Base-by-base conservation (phyloP, 192 early-diverging fungal genomes). In the Coemansia asiatica region DNA sequence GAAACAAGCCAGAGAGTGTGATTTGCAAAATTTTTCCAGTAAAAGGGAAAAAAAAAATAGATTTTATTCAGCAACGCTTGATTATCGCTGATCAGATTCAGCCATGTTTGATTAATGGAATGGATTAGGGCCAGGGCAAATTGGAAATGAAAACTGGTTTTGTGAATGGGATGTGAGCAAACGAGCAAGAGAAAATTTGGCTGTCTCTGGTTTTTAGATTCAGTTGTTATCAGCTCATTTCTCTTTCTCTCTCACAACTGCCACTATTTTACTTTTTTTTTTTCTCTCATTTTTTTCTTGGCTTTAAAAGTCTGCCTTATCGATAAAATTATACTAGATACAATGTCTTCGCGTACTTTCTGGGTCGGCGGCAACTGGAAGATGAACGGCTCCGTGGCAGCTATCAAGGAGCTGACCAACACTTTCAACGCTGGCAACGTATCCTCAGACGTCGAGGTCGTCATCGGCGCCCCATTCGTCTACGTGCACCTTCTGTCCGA, bases 331-430 rank as follows among this genome's bases (percentile, higher is more conserved):
- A 61, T 31, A 40, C 18, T n/a, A n/a, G 19, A 36, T 4, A 28
- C 54, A 29, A 73, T 46, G 26, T 67, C 72, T 66, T 44, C 85
- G 86, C 92, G 92, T 81, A 88, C 87, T 75, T 94, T 94, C 83
- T 90, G 91, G 83, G 89, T 94, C 73, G 90, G 92, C 63, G 89
- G 90, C 70, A 91, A 91, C 85, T 92, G 94, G 90, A 97, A 99
- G 87, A 94, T 99, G 92, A 99, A 99, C 88, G 97, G 96, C 78
- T 86, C 85, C 61, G 70, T 84, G 51, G 79, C 83, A 58, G 85
- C 90, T 48, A 85, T 93, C 81, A 86, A 91, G 73, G 81, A 85
- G 53, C 84, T 98, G 51, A 85, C 93, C 63, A 81, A 85, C 61
- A 71, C 78, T 50, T 87, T 99, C 64, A 98, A 97, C 86, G 69